A percentile compares a stretch with the other conserved stretches of the same genome.
Conservation (phyloP, 352 stramenopile species). For the Phytophthora citrophthora region DNA sequence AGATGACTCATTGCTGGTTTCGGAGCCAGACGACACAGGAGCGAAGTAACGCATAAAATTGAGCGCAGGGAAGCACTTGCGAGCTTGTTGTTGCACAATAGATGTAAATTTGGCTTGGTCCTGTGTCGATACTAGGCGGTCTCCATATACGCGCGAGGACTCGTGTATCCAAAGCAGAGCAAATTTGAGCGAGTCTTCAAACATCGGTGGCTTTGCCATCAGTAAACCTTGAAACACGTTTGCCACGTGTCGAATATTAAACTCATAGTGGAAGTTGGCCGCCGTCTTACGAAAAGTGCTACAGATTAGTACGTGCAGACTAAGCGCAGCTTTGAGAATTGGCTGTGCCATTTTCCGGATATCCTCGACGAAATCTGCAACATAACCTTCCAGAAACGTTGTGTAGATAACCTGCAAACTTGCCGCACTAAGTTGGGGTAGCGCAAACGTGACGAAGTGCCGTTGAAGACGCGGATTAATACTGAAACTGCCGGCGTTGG, state of each 20-base stretch:
- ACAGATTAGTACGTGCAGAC: conserved; percentile 86
- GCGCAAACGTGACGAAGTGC: conserved; percentile 96
- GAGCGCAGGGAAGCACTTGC: conserved; percentile 93
- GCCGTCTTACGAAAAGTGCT: conserved; percentile 92
- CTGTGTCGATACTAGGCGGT: conserved; percentile 88
- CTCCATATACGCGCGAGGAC: conserved; percentile 94
- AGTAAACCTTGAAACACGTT: conserved; percentile 96
- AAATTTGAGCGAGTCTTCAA: conserved; percentile 91
- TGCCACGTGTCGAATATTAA: conserved; percentile 95
- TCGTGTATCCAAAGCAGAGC: conserved; percentile 97
- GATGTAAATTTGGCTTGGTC: conserved; percentile 91
- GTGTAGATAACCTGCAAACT: conserved; percentile 95
- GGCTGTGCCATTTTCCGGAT: conserved; percentile 88
- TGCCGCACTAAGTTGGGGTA: conserved; percentile 84
- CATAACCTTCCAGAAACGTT: conserved; percentile 95
- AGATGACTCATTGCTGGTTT: conserved; percentile 29
- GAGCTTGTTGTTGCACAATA: conserved; percentile 89
- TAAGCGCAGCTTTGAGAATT: conserved; percentile 89
- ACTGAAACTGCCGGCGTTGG: conserved; percentile 91
- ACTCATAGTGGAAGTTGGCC: conserved; percentile 97
- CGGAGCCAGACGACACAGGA: conserved; percentile 26
- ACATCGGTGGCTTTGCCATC: conserved; percentile 83
- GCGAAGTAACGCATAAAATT: conserved; percentile 92
- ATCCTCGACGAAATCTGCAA: conserved; percentile 93
- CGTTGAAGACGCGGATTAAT: conserved; percentile 95